phyloP scores from a whole-genome alignment of 2,329 filamentous ascomycete genomes.

The Pestalotiopsis sp. region DNA sequence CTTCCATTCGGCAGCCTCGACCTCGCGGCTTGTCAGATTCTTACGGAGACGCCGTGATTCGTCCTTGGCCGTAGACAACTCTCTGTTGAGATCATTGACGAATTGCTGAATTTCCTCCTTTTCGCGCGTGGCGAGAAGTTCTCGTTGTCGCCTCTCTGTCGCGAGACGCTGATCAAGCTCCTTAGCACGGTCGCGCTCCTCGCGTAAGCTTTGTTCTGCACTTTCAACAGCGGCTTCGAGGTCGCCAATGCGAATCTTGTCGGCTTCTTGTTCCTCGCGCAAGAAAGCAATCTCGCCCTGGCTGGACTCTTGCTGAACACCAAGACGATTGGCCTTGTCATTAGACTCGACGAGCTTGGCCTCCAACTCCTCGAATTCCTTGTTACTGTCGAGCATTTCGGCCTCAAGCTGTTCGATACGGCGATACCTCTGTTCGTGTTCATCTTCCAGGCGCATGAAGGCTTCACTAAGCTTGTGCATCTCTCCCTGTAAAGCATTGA shows the following conservation, averaged over 20 bases:
- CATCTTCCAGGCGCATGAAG: conserved; percentile 85
- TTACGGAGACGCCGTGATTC: conserved; percentile 83
- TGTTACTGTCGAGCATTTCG: conserved; percentile 81
- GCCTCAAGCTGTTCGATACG: conserved; percentile 82
- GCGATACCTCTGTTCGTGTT: conserved; percentile 76
- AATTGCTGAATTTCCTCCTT: conserved; percentile 95
- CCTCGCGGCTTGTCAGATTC: conserved; percentile 79
- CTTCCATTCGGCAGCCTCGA: conserved; percentile 90
- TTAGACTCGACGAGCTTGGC: conserved; percentile 82
- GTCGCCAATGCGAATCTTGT: conserved; percentile 98
- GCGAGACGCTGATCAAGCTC: conserved; percentile 76
- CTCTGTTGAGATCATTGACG: conserved; percentile 88
- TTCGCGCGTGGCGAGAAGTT: conserved; percentile 83
- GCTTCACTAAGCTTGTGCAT: conserved; percentile 91
- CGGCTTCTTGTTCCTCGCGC: conserved; percentile 92
- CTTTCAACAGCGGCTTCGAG: conserved; percentile 82
- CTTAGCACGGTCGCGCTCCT: conserved; percentile 76
- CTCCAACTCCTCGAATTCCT: conserved; percentile 85
- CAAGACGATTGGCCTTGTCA: conserved; percentile 83
- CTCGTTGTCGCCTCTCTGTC: conserved; percentile 82
- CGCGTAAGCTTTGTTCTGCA: conserved; percentile 77
- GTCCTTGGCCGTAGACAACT: conserved; percentile 81
- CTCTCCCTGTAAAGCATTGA: conserved; percentile 88
- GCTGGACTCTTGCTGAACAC: conserved; percentile 89
- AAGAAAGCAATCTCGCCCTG: conserved; percentile 94